phyloP scores from a whole-genome alignment of 2,329 filamentous ascomycete species.

The Beauveria pseudobassiana region DNA sequence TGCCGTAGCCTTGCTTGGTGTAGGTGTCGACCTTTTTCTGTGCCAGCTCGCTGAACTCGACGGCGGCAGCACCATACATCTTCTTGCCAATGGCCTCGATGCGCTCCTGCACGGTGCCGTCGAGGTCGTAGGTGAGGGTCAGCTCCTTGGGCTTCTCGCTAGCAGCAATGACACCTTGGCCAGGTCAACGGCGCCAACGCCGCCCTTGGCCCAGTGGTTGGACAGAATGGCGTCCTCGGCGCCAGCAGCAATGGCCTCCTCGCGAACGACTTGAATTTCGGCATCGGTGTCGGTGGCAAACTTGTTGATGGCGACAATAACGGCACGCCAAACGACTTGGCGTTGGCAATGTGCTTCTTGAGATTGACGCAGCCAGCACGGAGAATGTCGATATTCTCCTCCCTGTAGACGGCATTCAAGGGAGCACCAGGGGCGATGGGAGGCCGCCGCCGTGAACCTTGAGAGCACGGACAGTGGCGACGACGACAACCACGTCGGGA shows the following conservation, averaged over 20 bases:
- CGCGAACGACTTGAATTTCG: constrained; percentile 80
- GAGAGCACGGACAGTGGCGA: constrained; percentile 88
- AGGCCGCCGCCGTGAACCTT: constrained; percentile 96
- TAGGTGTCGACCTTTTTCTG: constrained; percentile 97
- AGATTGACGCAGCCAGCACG: constrained; percentile 88
- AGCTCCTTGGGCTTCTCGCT: constrained; percentile 80
- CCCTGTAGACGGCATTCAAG: constrained; percentile 80
- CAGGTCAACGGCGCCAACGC: constrained; percentile 80
- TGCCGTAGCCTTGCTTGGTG: constrained; percentile 82
- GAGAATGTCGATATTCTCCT: constrained; percentile 89
- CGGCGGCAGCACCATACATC: constrained; percentile 87
- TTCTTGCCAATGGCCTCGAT: constrained; percentile 84
- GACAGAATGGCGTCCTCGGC: constrained; percentile 89
- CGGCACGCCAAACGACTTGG: constrained; percentile 79
- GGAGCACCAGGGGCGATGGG: constrained; percentile 81
- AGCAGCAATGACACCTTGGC: constrained; percentile 77
- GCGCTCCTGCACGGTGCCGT: constrained; percentile 75
- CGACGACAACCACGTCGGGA: constrained; percentile 89
- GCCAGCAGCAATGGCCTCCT: constrained; percentile 85
- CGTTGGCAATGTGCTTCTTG: constrained; percentile 90
- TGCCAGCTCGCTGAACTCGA: constrained; percentile 89
- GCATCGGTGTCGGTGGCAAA: constrained; percentile 91
- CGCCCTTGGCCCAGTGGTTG: constrained; percentile 96
- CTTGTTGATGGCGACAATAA: constrained; percentile 95
- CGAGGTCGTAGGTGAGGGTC: constrained; percentile 75